Evolutionary conservation across 371 early-diverging fungal species (phyloP).

Genomic region (Mucor indicus): DNA sequence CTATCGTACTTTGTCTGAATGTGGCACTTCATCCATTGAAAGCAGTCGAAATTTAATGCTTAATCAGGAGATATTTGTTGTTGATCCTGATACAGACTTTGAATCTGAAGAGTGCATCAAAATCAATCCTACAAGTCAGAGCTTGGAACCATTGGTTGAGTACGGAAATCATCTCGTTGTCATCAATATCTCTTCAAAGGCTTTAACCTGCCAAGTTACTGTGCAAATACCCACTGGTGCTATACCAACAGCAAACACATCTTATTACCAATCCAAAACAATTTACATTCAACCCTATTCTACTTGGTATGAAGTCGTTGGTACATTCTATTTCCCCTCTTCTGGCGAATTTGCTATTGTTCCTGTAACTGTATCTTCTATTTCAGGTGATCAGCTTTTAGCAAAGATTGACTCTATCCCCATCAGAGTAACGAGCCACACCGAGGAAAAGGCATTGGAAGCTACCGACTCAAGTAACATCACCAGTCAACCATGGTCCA

Average conservation of each 20-base stretch:
- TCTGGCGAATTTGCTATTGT: slow-evolving; percentile 41
- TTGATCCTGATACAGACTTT: slow-evolving; percentile 2
- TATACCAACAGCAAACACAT: slow-evolving; percentile 26
- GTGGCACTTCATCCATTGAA: background rate
- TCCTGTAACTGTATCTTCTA: slow-evolving; percentile 37
- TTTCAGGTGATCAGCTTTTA: slow-evolving; percentile 18
- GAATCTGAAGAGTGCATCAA: slow-evolving; percentile 25
- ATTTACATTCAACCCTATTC: slow-evolving; percentile 36
- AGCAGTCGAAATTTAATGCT: slow-evolving; percentile 14
- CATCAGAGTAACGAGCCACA: background rate
- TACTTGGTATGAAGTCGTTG: slow-evolving; percentile 36
- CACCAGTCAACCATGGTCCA: background rate
- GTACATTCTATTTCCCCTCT: slow-evolving; percentile 54
- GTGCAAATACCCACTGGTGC: slow-evolving; percentile 44
- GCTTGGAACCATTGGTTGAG: slow-evolving; percentile 7
- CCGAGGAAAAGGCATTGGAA: background rate
- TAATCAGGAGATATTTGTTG: slow-evolving; percentile 29
- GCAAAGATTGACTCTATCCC: background rate
- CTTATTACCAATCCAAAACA: slow-evolving; percentile 34
- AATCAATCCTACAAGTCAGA: slow-evolving; percentile 17
- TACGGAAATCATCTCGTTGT: slow-evolving; percentile 43
- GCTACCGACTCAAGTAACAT: background rate
- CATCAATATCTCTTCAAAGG: slow-evolving; percentile 33
- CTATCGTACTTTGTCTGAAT: slow-evolving; percentile 30
- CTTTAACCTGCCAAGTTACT: slow-evolving; percentile 27